These are phyloP conservation scores for Rubroboletus pulcherrimus DNA, from an alignment of 768 basidiomycete genomes.

Conservation along the genomic window DNA sequence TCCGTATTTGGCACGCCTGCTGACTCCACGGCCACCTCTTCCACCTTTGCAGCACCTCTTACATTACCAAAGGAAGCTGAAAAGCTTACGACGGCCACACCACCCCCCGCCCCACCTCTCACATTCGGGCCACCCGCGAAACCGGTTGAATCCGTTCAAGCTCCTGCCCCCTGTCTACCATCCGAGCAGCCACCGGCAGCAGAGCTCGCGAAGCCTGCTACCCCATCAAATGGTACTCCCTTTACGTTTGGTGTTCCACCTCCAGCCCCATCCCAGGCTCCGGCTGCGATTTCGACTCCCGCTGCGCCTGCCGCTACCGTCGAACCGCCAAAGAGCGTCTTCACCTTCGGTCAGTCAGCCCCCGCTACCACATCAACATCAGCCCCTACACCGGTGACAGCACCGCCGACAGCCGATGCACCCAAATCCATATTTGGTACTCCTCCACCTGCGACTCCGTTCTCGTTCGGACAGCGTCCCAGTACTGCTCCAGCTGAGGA, in stretches of 20 bases:
- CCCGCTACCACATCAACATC: slow-evolving; percentile 6
- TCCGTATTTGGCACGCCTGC: slow-evolving; percentile 4
- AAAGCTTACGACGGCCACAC: slow-evolving; percentile 6
- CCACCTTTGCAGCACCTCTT: slow-evolving; percentile 6
- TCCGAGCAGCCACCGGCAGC: slow-evolving; percentile 7
- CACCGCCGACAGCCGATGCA: slow-evolving; percentile 28
- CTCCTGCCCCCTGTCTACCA: slow-evolving; percentile 3
- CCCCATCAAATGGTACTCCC: slow-evolving; percentile 5
- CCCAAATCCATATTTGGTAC: slow-evolving; percentile 43
- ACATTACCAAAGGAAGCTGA: slow-evolving; percentile 19
- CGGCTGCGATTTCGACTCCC: slow-evolving; percentile 6
- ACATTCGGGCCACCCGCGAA: slow-evolving; percentile 27
- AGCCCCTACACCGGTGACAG: slow-evolving; percentile 1
- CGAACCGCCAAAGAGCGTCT: slow-evolving; percentile 31
- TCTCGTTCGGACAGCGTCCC: slow-evolving; percentile 42
- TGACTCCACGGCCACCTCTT: background rate
- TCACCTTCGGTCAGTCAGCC: slow-evolving; percentile 31
- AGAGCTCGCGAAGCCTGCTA: slow-evolving; percentile 5
- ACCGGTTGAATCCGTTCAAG: slow-evolving; percentile 17
- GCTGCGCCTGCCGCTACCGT: slow-evolving; percentile 9
- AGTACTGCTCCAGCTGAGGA: slow-evolving; percentile 21
- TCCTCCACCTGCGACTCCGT: slow-evolving; percentile 28
- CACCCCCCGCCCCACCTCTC: slow-evolving; percentile 22
- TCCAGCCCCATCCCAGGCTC: background rate
- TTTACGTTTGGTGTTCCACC: slow-evolving; percentile 30